Evolutionary conservation across 371 early-diverging fungal species (phyloP), one percentile per base, ranked within the genome.

Genomic region (Actinomortierella wolfii): DNA sequence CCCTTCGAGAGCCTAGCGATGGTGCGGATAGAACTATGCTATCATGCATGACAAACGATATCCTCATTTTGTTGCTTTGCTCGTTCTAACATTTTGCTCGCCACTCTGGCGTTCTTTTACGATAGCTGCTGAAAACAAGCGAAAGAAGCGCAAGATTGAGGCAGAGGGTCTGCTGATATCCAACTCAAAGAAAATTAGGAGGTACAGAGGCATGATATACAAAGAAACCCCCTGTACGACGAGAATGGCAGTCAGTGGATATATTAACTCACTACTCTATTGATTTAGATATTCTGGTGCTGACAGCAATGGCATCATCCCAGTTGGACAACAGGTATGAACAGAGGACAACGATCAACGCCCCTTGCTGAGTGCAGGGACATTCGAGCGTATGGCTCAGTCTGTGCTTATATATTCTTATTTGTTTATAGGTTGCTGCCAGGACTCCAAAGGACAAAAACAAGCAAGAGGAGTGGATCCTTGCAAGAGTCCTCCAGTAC

Each of bases 401-500:
- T n/a, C n/a, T n/a, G n/a, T 58, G 39, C 56, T 55, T 8, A 15
- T 23, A 25, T n/a, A 17, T 2, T 42, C 48, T 39, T 57, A 40
- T 48, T 15, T 26, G 3, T 4, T 6, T 45, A 28, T 67, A 86
- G 85, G 88, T 90, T 7, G 90, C 87, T 25, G 90, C 88, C 13
- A 82, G 81, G 51, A 83, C 81, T 46, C 83, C 83, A 60, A 86
- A 87, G 51, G 82, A 83, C 49, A 84, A 83, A 53, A 82, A 84
- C 59, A 82, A 65, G 24, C 62, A 61, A 51, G 81, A 92, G 75
- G 90, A 89, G 58, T 92, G 92, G 92, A 90, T 92, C 41, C 62
- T 90, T 29, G 91, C 92, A 0, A 80, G 81, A 0, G 88, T 91
- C 3, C 67, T 89, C 14, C 70, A 75, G 39, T 92, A 86, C 61